A percentile compares a stretch with the other conserved stretches of the same genome.
phyloP scores from a whole-genome alignment of 495 filamentous ascomycete genomes.

The Hyaloscypha bicolor region DNA sequence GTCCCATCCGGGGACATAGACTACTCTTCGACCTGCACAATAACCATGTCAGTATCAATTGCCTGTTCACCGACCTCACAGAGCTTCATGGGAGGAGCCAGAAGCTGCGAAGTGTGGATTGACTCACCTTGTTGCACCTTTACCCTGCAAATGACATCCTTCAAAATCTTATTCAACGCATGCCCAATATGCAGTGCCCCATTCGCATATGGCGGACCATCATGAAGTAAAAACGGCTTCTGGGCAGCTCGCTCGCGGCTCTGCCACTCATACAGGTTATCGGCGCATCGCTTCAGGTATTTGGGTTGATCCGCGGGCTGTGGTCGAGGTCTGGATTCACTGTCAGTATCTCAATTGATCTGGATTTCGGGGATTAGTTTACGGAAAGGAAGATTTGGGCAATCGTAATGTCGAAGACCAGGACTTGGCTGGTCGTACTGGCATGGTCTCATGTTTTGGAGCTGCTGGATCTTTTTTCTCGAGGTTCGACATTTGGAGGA shows the following conservation, averaged over 20 bases:
- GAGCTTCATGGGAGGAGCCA: background rate
- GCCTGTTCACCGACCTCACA: background rate
- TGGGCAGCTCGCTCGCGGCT: conserved; percentile 56
- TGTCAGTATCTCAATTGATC: conserved; percentile 10
- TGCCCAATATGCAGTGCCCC: conserved; percentile 95
- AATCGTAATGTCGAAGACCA: conserved; percentile 64
- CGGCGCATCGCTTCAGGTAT: conserved; percentile 78
- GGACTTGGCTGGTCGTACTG: conserved; percentile 50
- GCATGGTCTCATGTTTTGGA: conserved; percentile 44
- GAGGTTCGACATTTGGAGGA: conserved; percentile 13
- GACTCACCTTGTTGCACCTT: conserved; percentile 68
- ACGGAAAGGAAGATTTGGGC: conserved; percentile 61
- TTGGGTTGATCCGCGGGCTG: conserved; percentile 53
- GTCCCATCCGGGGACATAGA: conserved; percentile 97
- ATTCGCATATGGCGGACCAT: conserved; percentile 98
- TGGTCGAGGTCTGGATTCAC: conserved; percentile 42
- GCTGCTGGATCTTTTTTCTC: conserved; percentile 13
- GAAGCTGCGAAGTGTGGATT: background rate
- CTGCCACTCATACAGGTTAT: conserved; percentile 91
- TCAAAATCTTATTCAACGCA: conserved; percentile 95
- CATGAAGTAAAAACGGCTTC: conserved; percentile 79
- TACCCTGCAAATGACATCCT: conserved; percentile 86
- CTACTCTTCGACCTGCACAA: conserved; percentile 48
- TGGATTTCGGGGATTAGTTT: conserved; percentile 12
- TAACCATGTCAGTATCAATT: conserved; percentile 3